A percentile compares a stretch with the other conserved stretches of the same genome.
Evolutionary conservation across 176 grass and related monocot species (phyloP).

Genomic region (Alloteropsis semialata): DNA sequence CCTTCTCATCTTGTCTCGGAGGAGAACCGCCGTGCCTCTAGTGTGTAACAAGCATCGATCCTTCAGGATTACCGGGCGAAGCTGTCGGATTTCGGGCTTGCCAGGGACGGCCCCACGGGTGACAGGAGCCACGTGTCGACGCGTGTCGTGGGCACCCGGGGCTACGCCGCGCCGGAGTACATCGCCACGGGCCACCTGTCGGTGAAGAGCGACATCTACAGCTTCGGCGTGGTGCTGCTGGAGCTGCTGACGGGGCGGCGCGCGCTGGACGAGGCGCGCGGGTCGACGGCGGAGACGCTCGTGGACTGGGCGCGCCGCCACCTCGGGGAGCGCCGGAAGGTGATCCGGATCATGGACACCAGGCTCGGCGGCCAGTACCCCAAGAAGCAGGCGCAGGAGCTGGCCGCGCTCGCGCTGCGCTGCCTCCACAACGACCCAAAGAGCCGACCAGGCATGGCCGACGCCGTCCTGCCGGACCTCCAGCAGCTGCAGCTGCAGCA

Average conservation of each 20-base stretch:
- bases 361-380: conserved; percentile 79
- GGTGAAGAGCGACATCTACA: conserved; percentile 80
- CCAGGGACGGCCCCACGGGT: conserved; percentile 59
- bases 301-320: conserved; percentile 84
- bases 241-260: conserved; percentile 68
- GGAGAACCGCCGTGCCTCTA: too few species aligned
- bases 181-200: conserved; percentile 71
- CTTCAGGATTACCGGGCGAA: conserved; percentile 63
- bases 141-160: conserved; percentile 63
- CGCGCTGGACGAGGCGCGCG: conserved; percentile 48
- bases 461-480: conserved; percentile 48
- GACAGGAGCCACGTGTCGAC: conserved; percentile 79
- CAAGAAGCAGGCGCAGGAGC: conserved; percentile 68
- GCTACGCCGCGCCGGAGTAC: conserved; percentile 85
- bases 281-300: conserved; percentile 33
- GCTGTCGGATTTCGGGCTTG: conserved; percentile 86
- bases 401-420: conserved; percentile 56
- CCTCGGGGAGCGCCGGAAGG: conserved; percentile 46
- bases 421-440: conserved; percentile 65
- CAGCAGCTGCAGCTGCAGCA: conserved; percentile 33
- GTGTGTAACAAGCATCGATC: too few species aligned
- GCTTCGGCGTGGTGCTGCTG: conserved; percentile 78
- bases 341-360: conserved; percentile 80
- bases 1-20: too few species aligned
- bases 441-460: conserved; percentile 60